Base-by-base conservation (phyloP, 2,329 filamentous ascomycete genomes). In the Alternaria brassicae region DNA sequence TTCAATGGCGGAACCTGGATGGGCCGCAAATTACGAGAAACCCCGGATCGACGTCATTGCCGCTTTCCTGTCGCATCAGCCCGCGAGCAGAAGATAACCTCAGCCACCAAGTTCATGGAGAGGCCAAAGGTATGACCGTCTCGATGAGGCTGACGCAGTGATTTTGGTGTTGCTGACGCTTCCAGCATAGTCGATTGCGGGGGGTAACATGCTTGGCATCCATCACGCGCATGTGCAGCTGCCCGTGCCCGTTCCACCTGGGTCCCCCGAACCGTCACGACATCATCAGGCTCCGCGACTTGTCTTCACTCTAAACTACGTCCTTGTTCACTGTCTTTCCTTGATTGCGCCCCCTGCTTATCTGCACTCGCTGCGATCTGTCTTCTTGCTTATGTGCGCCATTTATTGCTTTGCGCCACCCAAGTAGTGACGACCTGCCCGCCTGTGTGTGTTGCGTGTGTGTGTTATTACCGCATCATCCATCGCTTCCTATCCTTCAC, bases 381-480 rank as follows among this genome's bases (percentile, higher is more conserved):
- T 15, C 54, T 12, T 30, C 23, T 4, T 49, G 21, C 32, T 23
- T 27, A 34, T 44, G 42, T 40, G 25, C 36, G 34, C 28, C 45
- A 23, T 28, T 25, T 27, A 19, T 54, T 19, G 42, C 47, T 21
- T n/a, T 6, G 41, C 40, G 52, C 50, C 44, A 45, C 36, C n/a
- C 23, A n/a, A 30, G 50, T 56, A 53, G 56, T 59, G 48, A 53
- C 52, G 42, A 48, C 45, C 42, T 54, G 55, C 48, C 55, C 62
- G n/a, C 53, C 50, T 30, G 32, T 56, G 17, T 23, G 19, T 40
- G 52, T 58, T 60, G n/a, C n/a, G n/a, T n/a, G 32, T 56, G 17
- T 23, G 19, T 40, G 52, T 58, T 60, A 63, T 63, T 56, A 63
- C 62, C 62, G 62, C 64, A 62, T 68, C 66, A 69, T 62, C 59